Base-by-base conservation (phyloP, 2,329 filamentous ascomycete species). In the Diaporthe sp. region DNA sequence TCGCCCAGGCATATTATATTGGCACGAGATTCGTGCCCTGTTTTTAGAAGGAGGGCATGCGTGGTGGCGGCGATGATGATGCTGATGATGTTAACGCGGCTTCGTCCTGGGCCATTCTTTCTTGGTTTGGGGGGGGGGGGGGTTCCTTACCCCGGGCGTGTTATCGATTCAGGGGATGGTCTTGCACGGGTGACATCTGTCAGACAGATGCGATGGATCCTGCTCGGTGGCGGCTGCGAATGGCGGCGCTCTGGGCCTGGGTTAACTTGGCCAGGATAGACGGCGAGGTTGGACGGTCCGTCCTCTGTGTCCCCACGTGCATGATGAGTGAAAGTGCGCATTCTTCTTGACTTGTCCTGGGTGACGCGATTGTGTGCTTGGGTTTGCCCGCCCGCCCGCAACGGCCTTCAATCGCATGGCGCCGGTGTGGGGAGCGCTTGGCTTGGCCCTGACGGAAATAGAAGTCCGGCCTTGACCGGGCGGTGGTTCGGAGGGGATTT, bases 381-480 rank as follows among this genome's bases (percentile, higher is more conserved):
- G 65, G 22, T 53, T 44, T 31, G 57, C 57, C 57, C 8, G 61
- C 28, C 42, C 20, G 65, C 31, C 42, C 17, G 42, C 25, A 8
- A 31, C 65, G 47, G 65, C 20, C 65, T 25, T 68, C 22, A 10
- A 28, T 68, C 34, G 31, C 47, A 39, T 51, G 47, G 65, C 31
- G 22, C 22, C 65, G 65, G 47, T 20, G 22, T 34, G 34, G 44
- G 31, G 65, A 39, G 65, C 25, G 44, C 63, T 51, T 67, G 44
- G 28, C 47, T 68, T 67, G 61, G 61, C 61, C 39, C 34, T 9
- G n/a, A 51, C 65, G 31, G 65, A 68, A 68, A 68, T 68, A 68
- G 65, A 68, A 68, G 47, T 53, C 65, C 47, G 65, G 47, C 65
- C 47, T 68, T 68, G 8, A 68, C 65, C 65, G 65, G 65, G 31